Evolutionary conservation across 1,284 basidiomycete species (phyloP), one percentile per base, ranked within the genome.

Genomic region (Sanghuangporus baumii): DNA sequence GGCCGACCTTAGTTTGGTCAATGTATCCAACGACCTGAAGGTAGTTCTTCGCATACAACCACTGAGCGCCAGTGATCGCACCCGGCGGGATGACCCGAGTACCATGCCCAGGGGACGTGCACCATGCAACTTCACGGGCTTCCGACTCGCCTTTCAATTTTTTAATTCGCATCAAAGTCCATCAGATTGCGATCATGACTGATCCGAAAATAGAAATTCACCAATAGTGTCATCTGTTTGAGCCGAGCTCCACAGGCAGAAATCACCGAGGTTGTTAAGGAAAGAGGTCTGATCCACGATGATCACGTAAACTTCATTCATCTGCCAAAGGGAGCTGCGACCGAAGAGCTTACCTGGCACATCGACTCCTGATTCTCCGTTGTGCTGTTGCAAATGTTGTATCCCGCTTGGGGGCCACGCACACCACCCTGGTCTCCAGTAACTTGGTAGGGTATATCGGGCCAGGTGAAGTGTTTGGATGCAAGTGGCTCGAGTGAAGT

Each of bases 351-450:
- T 26, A 72, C 74, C 73, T 90, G 88, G 69, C 89, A 90, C 56
- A 80, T 65, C 0, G 87, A 88, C 2, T 78, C 55, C 61, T 79
- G 80, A 67, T 79, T 80, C 72, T 84, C 76, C 6, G 88, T 90
- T 5, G 87, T 88, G 2, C 83, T 80, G 75, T 90, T 89, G 73
- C 89, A 91, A 3, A 74, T 67, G 73, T 89, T 90, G 78, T 84
- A 89, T 6, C 88, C 88, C 20, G 64, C 69, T 69, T 88, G 86
- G 34, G 74, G 69, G 11, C 87, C 87, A 66, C 87, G 84, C 60
- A 79, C 61, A 46, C 67, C 78, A 41, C 74, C 69, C 8, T 73
- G 69, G 68, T 79, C 77, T 31, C 79, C 76, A 68, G 85, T 82
- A 51, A 77, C 83, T 73, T 84, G 75, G 68, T 84, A 81, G 8